Evolutionary conservation across 192 early-diverging fungal genomes (phyloP).

Genomic region (Chytriomyces hyalinus): DNA sequence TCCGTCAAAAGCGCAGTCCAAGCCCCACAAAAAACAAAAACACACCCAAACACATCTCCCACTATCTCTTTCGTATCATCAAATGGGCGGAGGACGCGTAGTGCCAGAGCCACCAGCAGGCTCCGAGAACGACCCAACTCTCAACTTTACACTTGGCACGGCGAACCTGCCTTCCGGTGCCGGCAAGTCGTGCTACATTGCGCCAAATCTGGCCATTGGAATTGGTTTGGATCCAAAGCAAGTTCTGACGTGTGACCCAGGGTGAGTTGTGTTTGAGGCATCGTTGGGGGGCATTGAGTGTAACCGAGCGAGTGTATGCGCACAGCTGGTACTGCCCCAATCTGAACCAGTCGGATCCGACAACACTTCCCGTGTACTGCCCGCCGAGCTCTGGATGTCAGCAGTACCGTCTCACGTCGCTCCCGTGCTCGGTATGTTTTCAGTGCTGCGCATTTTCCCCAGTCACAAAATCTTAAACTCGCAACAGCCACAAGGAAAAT

Average conservation of each 20-base stretch:
- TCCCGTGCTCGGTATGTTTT: conserved; percentile 38
- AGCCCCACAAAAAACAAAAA: not conserved
- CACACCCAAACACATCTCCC: not conserved
- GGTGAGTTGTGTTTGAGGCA: conserved; percentile 12
- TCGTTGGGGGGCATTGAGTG: not conserved
- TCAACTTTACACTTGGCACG: conserved; percentile 25
- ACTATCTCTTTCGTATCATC: not conserved
- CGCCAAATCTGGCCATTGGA: conserved; percentile 26
- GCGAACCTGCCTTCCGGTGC: conserved; percentile 32
- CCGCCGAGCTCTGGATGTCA: conserved; percentile 41
- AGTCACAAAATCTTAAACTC: not conserved
- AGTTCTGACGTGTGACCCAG: conserved; percentile 41
- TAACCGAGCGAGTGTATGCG: not conserved
- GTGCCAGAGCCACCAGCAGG: conserved; percentile 28
- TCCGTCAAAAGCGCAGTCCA: not conserved
- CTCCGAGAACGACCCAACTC: conserved; percentile 38
- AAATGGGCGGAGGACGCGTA: conserved; percentile 33
- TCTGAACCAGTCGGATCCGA: conserved; percentile 29
- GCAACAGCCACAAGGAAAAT: conserved; percentile 42
- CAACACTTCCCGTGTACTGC: conserved; percentile 42
- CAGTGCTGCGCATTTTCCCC: not conserved
- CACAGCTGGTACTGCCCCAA: conserved; percentile 47
- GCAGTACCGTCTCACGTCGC: conserved; percentile 27
- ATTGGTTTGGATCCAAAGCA: conserved; percentile 30
- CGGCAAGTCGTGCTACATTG: conserved; percentile 39